Conservation (phyloP, 495 filamentous ascomycete genomes). For the Hypoxylon intermedium region DNA sequence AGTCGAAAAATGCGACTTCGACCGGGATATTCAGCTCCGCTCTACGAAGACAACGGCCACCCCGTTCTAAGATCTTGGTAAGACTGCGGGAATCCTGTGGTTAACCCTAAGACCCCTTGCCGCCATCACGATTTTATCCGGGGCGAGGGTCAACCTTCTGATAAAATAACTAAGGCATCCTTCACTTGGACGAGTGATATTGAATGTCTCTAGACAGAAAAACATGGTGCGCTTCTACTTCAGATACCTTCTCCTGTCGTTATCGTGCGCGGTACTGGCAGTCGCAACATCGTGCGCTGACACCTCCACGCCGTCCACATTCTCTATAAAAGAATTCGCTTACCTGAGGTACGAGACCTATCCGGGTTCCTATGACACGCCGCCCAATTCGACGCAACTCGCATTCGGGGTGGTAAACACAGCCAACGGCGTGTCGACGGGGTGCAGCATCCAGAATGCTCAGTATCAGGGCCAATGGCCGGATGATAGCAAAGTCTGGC, state of each 20-base stretch:
- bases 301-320: slow-evolving; percentile 19
- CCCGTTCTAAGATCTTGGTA: slow-evolving; percentile 2
- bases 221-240: neutral
- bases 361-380: neutral
- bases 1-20: slow-evolving; percentile 17
- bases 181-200: neutral
- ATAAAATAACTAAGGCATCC: slow-evolving; percentile 1
- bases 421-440: slow-evolving; percentile 26
- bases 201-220: neutral
- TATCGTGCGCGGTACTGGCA: neutral
- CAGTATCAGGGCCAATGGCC: slow-evolving; percentile 10
- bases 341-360: slow-evolving; percentile 24
- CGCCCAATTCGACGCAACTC: slow-evolving; percentile 32
- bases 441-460: slow-evolving; percentile 21
- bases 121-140: slow-evolving; percentile 11
- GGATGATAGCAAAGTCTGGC: slow-evolving; percentile 27
- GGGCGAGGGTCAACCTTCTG: neutral
- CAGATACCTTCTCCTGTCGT: neutral
- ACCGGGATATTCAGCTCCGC: slow-evolving; percentile 16
- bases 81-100: slow-evolving; percentile 6
- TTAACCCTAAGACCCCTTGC: slow-evolving; percentile 3
- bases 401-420: slow-evolving; percentile 31
- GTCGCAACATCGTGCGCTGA: slow-evolving; percentile 15
- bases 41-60: neutral
- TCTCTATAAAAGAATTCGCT: slow-evolving; percentile 7